phyloP scores from a whole-genome alignment of 768 basidiomycete species.

The Leccinum truebloodii region DNA sequence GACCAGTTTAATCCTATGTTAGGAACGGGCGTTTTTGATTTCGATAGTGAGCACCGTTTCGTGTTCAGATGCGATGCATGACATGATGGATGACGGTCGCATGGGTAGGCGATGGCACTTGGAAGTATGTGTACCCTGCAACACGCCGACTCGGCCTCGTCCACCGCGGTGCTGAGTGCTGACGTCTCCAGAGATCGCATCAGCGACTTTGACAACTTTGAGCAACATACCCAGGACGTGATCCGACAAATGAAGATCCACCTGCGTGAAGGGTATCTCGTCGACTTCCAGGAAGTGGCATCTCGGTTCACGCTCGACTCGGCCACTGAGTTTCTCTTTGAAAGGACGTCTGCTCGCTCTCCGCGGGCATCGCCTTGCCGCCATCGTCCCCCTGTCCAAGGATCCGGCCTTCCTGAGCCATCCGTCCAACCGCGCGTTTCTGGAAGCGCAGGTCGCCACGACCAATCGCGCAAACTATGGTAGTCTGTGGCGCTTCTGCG shows the following conservation, averaged over 20 bases:
- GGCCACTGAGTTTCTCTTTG: conserved; percentile 58
- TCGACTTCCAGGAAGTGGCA: conserved; percentile 47
- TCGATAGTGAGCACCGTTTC: conserved; percentile 31
- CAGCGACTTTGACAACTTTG: conserved; percentile 42
- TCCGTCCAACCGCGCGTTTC: conserved; percentile 40
- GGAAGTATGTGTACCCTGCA: conserved; percentile 37
- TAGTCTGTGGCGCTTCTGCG: conserved; percentile 43
- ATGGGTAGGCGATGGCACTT: conserved; percentile 31
- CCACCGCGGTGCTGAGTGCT: conserved; percentile 3
- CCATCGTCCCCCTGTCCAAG: conserved; percentile 22
- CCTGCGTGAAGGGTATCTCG: conserved; percentile 36
- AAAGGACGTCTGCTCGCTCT: conserved; percentile 36
- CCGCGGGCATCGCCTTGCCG: conserved; percentile 40
- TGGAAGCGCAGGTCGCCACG: conserved; percentile 35
- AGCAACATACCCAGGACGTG: conserved; percentile 36
- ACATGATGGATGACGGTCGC: not conserved
- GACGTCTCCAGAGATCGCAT: conserved; percentile 33
- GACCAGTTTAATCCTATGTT: conserved; percentile 31
- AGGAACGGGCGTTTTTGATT: conserved; percentile 43
- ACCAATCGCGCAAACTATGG: conserved; percentile 39
- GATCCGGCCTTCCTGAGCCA: conserved; percentile 27
- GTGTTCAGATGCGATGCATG: not conserved
- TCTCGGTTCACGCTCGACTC: conserved; percentile 57
- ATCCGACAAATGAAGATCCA: conserved; percentile 36
- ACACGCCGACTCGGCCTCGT: not conserved